A percentile compares a stretch with the other conserved stretches of the same genome.
Conservation (phyloP, 2,329 filamentous ascomycete species). For the Ceratocystis albifundus region DNA sequence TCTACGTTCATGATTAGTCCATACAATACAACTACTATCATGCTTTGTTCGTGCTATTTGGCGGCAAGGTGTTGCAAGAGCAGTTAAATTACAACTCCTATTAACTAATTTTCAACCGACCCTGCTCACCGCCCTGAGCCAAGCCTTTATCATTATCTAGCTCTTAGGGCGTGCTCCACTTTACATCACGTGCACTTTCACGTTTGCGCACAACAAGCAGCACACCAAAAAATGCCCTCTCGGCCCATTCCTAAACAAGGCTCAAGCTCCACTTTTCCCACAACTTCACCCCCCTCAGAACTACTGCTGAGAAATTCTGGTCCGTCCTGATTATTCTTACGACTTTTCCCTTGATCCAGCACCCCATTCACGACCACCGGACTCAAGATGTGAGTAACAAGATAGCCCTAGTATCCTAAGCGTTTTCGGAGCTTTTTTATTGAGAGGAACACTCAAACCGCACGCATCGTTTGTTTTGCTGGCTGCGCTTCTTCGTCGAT, state of each 20-base stretch:
- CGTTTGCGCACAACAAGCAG: constrained; percentile 22
- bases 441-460: constrained; percentile 5
- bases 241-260: constrained; percentile 20
- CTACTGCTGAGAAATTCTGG: constrained; percentile 24
- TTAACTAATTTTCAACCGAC: not conserved
- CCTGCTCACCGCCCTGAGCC: not conserved
- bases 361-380: constrained; percentile 33
- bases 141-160: not conserved
- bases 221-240: constrained; percentile 21
- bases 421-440: not conserved
- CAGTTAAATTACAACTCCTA: constrained; percentile 10
- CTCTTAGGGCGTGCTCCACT: constrained; percentile 22
- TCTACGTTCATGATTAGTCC: not conserved
- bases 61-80: not conserved
- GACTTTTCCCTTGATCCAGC: constrained; percentile 24
- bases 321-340: constrained; percentile 22
- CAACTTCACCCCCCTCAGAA: constrained; percentile 23
- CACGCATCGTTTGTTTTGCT: not conserved
- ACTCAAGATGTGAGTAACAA: constrained; percentile 37
- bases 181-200: constrained; percentile 20
- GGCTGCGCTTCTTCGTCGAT: constrained; percentile 9
- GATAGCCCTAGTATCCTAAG: not conserved
- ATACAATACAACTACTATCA: not conserved
- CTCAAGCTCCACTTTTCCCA: constrained; percentile 20
- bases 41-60: not conserved